These are phyloP conservation scores for Ceratobasidium sp. DNA, from an alignment of 1,284 basidiomycete genomes.

Conservation along the genomic window DNA sequence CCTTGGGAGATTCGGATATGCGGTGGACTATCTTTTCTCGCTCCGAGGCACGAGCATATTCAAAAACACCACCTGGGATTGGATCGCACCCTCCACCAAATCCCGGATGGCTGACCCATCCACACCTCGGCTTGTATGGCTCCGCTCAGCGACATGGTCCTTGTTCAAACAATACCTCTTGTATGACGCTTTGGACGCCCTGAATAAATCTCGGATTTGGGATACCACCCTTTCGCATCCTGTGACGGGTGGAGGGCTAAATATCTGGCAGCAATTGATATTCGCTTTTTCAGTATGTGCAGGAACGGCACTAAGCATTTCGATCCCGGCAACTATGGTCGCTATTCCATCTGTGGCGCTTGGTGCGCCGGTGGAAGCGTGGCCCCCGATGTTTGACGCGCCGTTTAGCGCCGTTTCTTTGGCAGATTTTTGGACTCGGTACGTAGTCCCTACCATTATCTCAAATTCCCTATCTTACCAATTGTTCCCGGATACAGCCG, in stretches of 20 bases:
- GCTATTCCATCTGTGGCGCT: conserved; percentile 8
- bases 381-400: conserved; percentile 37
- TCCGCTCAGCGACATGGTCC: conserved; percentile 18
- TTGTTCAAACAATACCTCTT: conserved; percentile 29
- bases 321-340: conserved; percentile 10
- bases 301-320: conserved; percentile 6
- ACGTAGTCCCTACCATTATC: neutral
- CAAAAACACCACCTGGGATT: conserved; percentile 38
- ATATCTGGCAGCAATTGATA: conserved; percentile 24
- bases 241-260: conserved; percentile 8
- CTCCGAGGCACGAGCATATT: conserved; percentile 38
- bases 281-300: conserved; percentile 1
- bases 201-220: conserved; percentile 28
- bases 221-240: neutral
- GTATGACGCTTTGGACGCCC: conserved; percentile 38
- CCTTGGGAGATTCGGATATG: conserved; percentile 32
- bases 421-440: conserved; percentile 37
- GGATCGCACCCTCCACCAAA: conserved; percentile 23
- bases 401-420: conserved; percentile 27
- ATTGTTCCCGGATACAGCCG: neutral
- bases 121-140: conserved; percentile 10
- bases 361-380: conserved; percentile 17
- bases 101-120: neutral
- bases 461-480: neutral
- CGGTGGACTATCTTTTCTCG: conserved; percentile 33